These are phyloP conservation scores for Chondrus crispus DNA, from an alignment of 23 red algal genomes.

Conservation along the genomic window DNA sequence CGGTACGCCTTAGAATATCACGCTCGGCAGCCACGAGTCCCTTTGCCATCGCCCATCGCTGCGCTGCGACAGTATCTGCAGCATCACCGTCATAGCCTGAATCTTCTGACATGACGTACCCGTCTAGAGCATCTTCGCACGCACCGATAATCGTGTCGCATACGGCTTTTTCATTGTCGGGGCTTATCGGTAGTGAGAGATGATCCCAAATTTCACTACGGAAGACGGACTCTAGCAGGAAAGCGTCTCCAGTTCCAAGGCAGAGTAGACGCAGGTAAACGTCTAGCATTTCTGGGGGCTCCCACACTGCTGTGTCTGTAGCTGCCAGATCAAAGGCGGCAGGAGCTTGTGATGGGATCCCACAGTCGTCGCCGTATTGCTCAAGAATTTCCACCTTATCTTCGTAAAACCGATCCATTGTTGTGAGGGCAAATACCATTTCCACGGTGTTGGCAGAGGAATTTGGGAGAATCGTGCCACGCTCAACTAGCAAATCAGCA, in stretches of 20 bases:
- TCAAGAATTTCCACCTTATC: constrained; percentile 90
- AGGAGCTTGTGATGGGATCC: too few relatives aligned
- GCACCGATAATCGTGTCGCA: constrained; percentile 72
- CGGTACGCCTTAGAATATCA: constrained; percentile 34
- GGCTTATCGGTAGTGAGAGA: constrained; percentile 77
- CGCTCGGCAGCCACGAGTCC: constrained; percentile 53
- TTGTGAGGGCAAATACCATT: constrained; percentile 63
- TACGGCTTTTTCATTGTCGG: constrained; percentile 74
- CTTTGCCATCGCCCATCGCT: constrained; percentile 37
- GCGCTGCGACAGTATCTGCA: background rate
- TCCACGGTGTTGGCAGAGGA: background rate
- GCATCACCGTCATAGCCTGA: background rate
- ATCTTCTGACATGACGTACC: background rate
- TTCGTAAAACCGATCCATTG: constrained; percentile 75
- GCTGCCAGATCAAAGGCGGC: constrained; percentile 63
- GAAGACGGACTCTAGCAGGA: constrained; percentile 91
- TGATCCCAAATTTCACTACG: constrained; percentile 78
- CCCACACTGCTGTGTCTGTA: constrained; percentile 10
- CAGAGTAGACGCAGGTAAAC: constrained; percentile 85
- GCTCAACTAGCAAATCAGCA: constrained; percentile 8
- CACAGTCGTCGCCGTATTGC: background rate
- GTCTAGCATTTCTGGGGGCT: constrained; percentile 54
- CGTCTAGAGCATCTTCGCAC: constrained; percentile 75
- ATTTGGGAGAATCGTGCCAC: background rate
- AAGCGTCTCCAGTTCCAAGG: constrained; percentile 66